Evolutionary conservation across 2,329 filamentous ascomycete genomes (phyloP).

Genomic region (Hirsutella minnesotensis): DNA sequence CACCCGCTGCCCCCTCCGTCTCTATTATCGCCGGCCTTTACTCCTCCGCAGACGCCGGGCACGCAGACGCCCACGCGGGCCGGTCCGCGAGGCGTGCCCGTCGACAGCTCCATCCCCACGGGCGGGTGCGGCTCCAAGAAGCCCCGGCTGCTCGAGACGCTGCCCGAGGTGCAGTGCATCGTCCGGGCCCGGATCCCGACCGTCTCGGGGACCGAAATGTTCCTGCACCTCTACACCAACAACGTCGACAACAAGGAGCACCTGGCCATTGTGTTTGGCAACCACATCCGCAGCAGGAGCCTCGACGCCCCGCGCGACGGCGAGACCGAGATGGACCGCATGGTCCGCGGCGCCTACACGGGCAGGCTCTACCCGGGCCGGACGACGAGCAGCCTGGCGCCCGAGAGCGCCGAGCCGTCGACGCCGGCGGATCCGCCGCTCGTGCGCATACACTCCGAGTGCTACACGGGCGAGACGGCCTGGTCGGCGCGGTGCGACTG

Average conservation of each 20-base stretch:
- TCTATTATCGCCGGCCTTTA: slow-evolving; percentile 78
- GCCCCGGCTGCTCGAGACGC: slow-evolving; percentile 59
- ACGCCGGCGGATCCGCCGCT: slow-evolving; percentile 40
- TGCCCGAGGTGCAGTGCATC: slow-evolving; percentile 84
- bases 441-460: slow-evolving; percentile 93
- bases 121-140: slow-evolving; percentile 51
- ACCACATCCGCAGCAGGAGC: slow-evolving; percentile 62
- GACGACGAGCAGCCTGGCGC: slow-evolving; percentile 54
- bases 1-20: slow-evolving; percentile 41
- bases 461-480: slow-evolving; percentile 96
- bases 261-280: slow-evolving; percentile 91
- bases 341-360: slow-evolving; percentile 88
- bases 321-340: slow-evolving; percentile 79
- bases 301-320: slow-evolving; percentile 61
- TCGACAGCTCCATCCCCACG: slow-evolving; percentile 45
- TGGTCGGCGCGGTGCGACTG: slow-evolving; percentile 98
- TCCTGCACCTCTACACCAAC: slow-evolving; percentile 88
- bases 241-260: slow-evolving; percentile 92
- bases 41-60: slow-evolving; percentile 55
- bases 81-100: slow-evolving; percentile 41
- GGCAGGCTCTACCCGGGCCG: slow-evolving; percentile 79
- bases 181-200: slow-evolving; percentile 93
- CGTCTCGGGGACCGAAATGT: slow-evolving; percentile 88
- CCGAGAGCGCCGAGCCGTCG: slow-evolving; percentile 1
- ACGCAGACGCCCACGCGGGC: slow-evolving; percentile 36